A percentile compares a stretch with the other conserved stretches of the same genome.
Evolutionary conservation across 2,329 filamentous ascomycete genomes (phyloP).

Genomic region (Alternaria sp.): DNA sequence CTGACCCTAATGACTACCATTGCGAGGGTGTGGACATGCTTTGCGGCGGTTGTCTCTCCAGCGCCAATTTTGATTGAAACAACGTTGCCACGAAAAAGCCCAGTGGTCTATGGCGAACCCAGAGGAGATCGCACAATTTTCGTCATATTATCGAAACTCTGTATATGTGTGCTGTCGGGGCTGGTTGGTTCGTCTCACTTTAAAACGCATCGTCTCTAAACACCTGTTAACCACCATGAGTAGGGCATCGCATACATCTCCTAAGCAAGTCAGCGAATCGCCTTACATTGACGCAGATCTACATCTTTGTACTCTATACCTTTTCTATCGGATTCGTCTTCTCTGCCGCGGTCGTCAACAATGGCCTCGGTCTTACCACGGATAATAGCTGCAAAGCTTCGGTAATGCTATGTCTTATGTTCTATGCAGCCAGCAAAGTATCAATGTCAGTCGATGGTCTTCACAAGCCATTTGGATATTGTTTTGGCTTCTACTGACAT

Average conservation of each 20-base stretch:
- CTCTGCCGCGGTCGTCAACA: constrained; percentile 44
- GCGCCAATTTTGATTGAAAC: not conserved
- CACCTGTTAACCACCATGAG: not conserved
- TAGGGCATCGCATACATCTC: constrained; percentile 29
- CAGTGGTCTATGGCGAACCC: not conserved
- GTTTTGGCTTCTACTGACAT: fast-evolving
- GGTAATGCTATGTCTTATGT: constrained; percentile 50
- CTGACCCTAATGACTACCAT: not conserved
- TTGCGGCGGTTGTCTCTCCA: not conserved
- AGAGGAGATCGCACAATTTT: not conserved
- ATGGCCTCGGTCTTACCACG: constrained; percentile 40
- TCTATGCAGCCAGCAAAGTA: constrained; percentile 29
- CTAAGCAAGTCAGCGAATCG: constrained; percentile 1
- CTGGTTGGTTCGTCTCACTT: constrained; percentile 2
- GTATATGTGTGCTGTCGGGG: constrained; percentile 4
- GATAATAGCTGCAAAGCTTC: constrained; percentile 40
- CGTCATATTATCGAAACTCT: constrained; percentile 7
- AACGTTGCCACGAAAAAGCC: too few species aligned
- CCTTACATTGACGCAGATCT: constrained; percentile 29
- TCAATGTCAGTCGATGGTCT: constrained; percentile 15
- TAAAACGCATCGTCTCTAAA: fast-evolving
- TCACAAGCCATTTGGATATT: fast-evolving
- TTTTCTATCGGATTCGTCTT: constrained; percentile 48
- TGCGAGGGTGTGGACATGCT: not conserved
- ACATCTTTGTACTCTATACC: constrained; percentile 48